phyloP scores from a whole-genome alignment of 2,329 filamentous ascomycete species.

The Herpomyces periplanetae region DNA sequence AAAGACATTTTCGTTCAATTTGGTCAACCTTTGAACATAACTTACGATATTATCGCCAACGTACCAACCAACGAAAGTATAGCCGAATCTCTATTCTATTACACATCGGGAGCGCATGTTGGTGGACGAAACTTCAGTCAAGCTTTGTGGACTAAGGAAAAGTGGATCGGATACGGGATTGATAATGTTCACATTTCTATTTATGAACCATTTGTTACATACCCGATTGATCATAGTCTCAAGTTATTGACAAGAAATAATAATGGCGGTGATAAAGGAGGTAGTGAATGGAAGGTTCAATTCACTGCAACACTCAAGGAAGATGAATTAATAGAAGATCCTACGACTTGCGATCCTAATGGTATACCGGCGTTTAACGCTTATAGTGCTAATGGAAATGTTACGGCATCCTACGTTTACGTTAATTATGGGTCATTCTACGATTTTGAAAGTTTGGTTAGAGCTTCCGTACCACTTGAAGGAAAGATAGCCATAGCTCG shows the following conservation, averaged over 20 bases:
- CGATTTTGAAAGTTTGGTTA: conserved; percentile 44
- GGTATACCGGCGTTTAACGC: conserved; percentile 70
- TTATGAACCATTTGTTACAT: conserved; percentile 43
- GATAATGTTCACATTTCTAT: conserved; percentile 15
- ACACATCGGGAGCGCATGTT: conserved; percentile 32
- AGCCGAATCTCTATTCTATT: too few relatives aligned
- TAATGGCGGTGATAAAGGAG: conserved; percentile 8
- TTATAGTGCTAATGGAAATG: conserved; percentile 68
- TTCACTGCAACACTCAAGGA: conserved; percentile 50
- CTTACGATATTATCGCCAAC: too few relatives aligned
- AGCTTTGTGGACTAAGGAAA: conserved; percentile 31
- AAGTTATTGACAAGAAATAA: conserved; percentile 16
- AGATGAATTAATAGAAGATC: conserved; percentile 44
- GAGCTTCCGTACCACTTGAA: conserved; percentile 28
- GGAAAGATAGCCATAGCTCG: conserved; percentile 61
- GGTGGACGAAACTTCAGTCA: conserved; percentile 40
- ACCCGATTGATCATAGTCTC: conserved; percentile 27
- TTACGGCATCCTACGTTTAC: conserved; percentile 50
- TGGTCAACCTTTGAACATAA: too few relatives aligned
- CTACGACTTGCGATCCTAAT: conserved; percentile 27
- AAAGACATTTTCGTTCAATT: too few relatives aligned
- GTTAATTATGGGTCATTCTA: conserved; percentile 62
- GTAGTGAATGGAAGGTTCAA: conserved; percentile 16
- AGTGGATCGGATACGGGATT: conserved; percentile 30
- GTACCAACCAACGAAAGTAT: too few relatives aligned